Evolutionary conservation across 257 asterid genomes (phyloP).

Genomic region (Avicennia marina): DNA sequence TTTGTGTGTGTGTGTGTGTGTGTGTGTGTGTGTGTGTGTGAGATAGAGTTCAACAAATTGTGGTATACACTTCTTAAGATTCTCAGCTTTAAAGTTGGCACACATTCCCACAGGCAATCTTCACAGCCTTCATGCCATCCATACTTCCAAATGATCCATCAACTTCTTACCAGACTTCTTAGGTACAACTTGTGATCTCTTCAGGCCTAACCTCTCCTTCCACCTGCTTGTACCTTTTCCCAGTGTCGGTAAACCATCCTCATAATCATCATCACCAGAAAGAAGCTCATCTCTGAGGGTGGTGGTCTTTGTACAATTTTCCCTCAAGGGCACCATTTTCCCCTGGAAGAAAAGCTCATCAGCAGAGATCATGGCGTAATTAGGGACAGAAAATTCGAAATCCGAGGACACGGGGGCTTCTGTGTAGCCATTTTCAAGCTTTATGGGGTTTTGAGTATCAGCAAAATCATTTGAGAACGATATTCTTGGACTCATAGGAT

Average conservation of each 20-base stretch:
- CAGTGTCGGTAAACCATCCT: conserved; percentile 23
- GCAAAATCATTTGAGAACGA: conserved; percentile 85
- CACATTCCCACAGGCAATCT: too few species aligned
- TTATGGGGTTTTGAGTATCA: conserved; percentile 44
- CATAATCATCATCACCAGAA: conserved; percentile 41
- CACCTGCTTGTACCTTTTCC: conserved; percentile 42
- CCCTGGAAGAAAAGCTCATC: conserved; percentile 80
- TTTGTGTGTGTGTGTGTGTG: too few species aligned
- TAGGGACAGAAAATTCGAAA: conserved; percentile 60
- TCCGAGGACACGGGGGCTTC: conserved; percentile 86
- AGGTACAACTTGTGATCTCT: conserved; percentile 35
- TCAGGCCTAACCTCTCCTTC: conserved; percentile 67
- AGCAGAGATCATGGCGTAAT: conserved; percentile 53
- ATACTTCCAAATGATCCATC: conserved; percentile 48
- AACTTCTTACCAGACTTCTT: conserved; percentile 35
- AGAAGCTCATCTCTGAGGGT: conserved; percentile 77
- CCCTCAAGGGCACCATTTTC: conserved; percentile 50
- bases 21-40: too few species aligned
- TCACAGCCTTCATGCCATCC: conserved; percentile 46
- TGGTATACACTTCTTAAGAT: too few species aligned
- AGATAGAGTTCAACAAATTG: not conserved
- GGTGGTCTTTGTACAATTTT: conserved; percentile 33
- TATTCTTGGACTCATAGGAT: conserved; percentile 74
- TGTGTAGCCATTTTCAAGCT: conserved; percentile 56
- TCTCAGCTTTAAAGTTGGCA: conserved; percentile 30